Conservation (phyloP, 495 filamentous ascomycete species). For the Tuber indicum region DNA sequence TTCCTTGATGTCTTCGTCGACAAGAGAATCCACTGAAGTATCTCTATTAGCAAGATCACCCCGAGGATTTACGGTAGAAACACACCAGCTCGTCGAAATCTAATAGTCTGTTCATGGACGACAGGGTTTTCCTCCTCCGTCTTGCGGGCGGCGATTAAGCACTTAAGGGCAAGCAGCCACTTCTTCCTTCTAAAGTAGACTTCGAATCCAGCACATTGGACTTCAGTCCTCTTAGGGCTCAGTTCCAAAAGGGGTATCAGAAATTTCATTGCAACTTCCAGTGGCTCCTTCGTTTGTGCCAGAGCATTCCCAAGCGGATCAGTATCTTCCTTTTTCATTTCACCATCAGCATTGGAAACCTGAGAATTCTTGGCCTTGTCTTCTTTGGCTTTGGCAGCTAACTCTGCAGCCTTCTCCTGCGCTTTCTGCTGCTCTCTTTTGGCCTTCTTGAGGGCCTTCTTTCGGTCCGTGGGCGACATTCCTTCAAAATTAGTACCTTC, state of each 20-base stretch:
- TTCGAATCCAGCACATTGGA: conserved; percentile 81
- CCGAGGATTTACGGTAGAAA: background rate
- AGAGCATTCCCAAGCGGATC: conserved; percentile 78
- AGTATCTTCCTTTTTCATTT: conserved; percentile 69
- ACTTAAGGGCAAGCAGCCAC: conserved; percentile 73
- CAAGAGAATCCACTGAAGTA: conserved; percentile 28
- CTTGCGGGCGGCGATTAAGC: conserved; percentile 63
- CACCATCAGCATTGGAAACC: conserved; percentile 47
- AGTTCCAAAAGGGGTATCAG: conserved; percentile 70
- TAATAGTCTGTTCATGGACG: conserved; percentile 67
- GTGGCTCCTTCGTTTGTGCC: conserved; percentile 68
- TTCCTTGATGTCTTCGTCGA: conserved; percentile 34
- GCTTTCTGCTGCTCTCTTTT: conserved; percentile 81
- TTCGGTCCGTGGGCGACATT: conserved; percentile 64
- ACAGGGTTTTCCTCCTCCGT: conserved; percentile 66
- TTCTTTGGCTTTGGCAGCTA: conserved; percentile 65
- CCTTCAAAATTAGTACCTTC: conserved; percentile 48
- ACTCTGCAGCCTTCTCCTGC: conserved; percentile 69
- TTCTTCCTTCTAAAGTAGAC: conserved; percentile 73
- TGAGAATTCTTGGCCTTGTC: conserved; percentile 54
- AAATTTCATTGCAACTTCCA: conserved; percentile 84
- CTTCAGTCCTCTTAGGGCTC: conserved; percentile 72
- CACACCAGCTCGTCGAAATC: conserved; percentile 57
- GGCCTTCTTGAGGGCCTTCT: conserved; percentile 93
- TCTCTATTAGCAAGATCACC: background rate